Evolutionary conservation across 306 rosid species (phyloP), one percentile per base, ranked within the genome.

Genomic region (Castanopsis chinensis): DNA sequence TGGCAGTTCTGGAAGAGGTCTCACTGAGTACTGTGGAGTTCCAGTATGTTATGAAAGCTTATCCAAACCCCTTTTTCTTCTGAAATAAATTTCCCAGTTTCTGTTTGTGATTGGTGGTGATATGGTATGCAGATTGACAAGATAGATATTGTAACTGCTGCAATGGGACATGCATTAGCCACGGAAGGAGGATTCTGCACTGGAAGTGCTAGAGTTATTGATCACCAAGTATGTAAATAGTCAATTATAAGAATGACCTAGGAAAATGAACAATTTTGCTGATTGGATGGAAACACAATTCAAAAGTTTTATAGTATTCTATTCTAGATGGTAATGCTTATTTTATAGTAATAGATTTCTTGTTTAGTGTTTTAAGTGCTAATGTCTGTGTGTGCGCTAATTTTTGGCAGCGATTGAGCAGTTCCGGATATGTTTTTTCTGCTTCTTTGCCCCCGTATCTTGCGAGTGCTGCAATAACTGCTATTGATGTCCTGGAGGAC

Each of bases 121-220:
- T 76, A 58, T 76, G 78, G 61, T 63, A 54, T 86, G 83, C 91
- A 91, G 99, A 89, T 84, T 86, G 99, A 88, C 28, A 91, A 96
- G 85, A 83, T 96, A 82, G 99, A 96, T 74, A 92, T 96, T 80
- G 83, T 96, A 76, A 96, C 99, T 53, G 98, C 99, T 81, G 90
- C 98, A 63, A 90, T 96, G 99, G 99, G 99, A 80, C 94, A 93
- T 80, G 96, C 98, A 73, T 85, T 96, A 82, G 99, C 99, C 23
- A 55, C 98, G 41, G 99, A 93, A 85, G 99, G 99, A 82, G 99
- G 99, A 78, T 96, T 96, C 88, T 93, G 99, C 92, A 96, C 97
- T 1, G 99, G 98, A 85, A 96, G 83, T 81, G 85, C 97, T 64
- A 86, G 97, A 81, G 98, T 96, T 79, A 89, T 94, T 72, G 99